Evolutionary conservation across 306 rosid genomes (phyloP), one percentile per base, ranked within the genome.

Genomic region (Pyrus betulifolia): DNA sequence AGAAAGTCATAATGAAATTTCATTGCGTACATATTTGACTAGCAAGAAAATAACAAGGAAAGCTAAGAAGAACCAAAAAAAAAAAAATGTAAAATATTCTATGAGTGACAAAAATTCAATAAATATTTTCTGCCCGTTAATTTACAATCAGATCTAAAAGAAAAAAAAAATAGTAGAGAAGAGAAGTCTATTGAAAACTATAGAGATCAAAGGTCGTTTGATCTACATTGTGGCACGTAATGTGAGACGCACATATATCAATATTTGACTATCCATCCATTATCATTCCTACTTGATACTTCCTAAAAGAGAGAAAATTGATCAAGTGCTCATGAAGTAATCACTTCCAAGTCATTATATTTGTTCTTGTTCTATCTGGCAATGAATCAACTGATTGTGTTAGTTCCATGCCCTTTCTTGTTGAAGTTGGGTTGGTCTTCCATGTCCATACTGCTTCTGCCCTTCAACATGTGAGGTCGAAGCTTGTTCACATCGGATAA

Each of bases 401-500:
- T 82, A 84, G 81, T 70, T 82, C 77, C 71, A 67, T 78, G 44
- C 52, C 84, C 69, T 75, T 85, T 76, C 74, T 67, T 77, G 72
- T 61, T 69, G 23, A 63, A 79, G 75, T 33, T 86, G 25, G 63
- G 67, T 72, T 80, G 72, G 0, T 71, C 72, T 66, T 89, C 92
- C 78, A 84, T 83, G 5, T 74, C 69, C 82, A 14, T 14, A 46
- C 52, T 46, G 52, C 52, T 13, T 46, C 59, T 84, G 55, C 87
- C 79, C 84, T 83, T 93, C 83, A 88, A 28, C 72, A 93, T 70
- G 87, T 86, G 91, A 22, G 98, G 98, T 78, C 78, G 90, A 38
- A 93, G 93, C 82, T 89, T 93, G 78, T 80, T 84, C 30, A 93
- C 90, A 84, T 93, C 97, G 28, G 93, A 80, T 79, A 86, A 82